Conservation (phyloP, 2,329 filamentous ascomycete genomes). For the Beauveria medogensis region DNA sequence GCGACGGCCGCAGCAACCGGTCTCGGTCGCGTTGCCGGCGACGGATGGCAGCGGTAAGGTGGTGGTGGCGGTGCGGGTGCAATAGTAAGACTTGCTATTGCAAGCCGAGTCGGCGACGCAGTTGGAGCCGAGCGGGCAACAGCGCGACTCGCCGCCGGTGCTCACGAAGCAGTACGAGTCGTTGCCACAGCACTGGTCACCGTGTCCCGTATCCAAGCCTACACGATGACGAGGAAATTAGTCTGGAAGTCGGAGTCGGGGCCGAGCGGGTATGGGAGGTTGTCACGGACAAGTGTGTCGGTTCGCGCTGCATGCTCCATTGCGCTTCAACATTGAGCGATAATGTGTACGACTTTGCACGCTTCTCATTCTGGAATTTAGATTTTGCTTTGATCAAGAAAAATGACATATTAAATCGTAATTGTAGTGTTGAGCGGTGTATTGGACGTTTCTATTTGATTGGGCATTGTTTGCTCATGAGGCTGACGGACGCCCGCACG, state of each 20-base stretch:
- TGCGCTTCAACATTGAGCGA: neutral
- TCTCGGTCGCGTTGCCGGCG: constrained; percentile 7
- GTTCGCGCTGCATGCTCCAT: neutral
- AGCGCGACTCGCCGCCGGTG: constrained; percentile 23
- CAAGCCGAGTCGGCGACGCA: constrained; percentile 32
- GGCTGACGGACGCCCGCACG: neutral
- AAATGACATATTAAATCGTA: too few relatives aligned
- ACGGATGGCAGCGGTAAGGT: constrained; percentile 12
- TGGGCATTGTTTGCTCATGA: neutral
- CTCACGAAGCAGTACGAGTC: constrained; percentile 38
- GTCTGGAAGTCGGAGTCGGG: neutral
- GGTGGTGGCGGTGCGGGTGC: constrained; percentile 22
- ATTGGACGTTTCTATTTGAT: neutral
- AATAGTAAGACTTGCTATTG: constrained; percentile 25
- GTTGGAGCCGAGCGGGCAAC: constrained; percentile 35
- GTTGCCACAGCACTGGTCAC: constrained; percentile 34
- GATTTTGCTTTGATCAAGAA: neutral
- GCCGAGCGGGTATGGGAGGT: neutral
- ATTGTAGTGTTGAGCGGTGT: neutral
- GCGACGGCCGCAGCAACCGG: constrained; percentile 31
- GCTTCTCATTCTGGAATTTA: neutral
- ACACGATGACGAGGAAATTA: neutral
- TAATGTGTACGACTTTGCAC: neutral
- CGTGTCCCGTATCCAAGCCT: constrained; percentile 36
- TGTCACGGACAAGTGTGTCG: constrained; percentile 5